Base-by-base conservation (phyloP, 306 rosid species). In the Quercus dentata region DNA sequence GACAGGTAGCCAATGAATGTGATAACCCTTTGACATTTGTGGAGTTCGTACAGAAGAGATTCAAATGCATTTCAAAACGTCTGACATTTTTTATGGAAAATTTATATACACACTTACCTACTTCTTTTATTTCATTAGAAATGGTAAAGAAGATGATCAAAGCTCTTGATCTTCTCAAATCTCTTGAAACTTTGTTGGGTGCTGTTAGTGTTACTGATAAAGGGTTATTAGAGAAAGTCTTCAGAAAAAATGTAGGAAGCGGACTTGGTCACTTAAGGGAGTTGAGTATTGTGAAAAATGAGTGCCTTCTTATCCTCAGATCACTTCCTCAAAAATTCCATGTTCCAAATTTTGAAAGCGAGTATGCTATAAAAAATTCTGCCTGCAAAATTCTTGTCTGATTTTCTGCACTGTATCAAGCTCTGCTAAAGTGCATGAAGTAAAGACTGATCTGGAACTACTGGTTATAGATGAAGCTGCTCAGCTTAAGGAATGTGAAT, bases 361-460 rank as follows among this genome's bases (percentile, higher is more conserved):
- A 18, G 25, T 3, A 13, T 68, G 63, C 4, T 30, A 69, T 84
- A 17, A 56, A 49, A 70, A 79, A 3, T 80, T 83, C 68, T 89
- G 87, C 89, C 74, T 87, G 83, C 51, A 31, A 78, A 75, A 78
- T n/a, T 87, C 90, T 4, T 65, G 79, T 67, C 76, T 90, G 56
- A 65, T 86, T 74, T 90, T 90, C 79, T 88, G 94, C 69, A 87
- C 93, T 28, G 72, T 71, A 31, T 80, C 87, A 25, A 77, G 84
- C 54, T 68, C 84, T 35, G 75, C 69, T 20, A 82, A 82, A 69
- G 55, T 86, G 67, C 35, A 27, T 55, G 49, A n/a, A 4, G 79
- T 23, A 12, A 49, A 10, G 80, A 8, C 9, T 2, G 83, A 80
- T 1, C 23, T 78, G 64, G 80, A 81, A 74, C 10, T 80, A 3